Percentiles rank a stretch among this genome's conserved stretches.
These are phyloP conservation scores for Blumeria hordei DNA, from an alignment of 2,329 filamentous ascomycete species.

Conservation along the genomic window DNA sequence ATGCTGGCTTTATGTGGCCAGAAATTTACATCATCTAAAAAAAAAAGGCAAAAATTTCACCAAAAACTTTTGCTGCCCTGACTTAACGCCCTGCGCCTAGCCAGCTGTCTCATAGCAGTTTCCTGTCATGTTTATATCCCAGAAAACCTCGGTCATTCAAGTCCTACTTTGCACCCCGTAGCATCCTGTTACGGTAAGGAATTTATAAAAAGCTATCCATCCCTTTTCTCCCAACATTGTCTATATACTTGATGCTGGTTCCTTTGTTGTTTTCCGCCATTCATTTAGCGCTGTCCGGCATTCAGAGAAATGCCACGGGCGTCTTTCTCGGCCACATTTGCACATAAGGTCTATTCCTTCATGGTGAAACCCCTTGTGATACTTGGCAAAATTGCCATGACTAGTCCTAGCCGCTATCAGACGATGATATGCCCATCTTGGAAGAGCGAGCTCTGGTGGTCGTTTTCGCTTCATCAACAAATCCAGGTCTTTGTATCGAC, in stretches of 20 bases:
- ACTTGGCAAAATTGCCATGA: neutral
- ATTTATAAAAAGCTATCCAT: too few species aligned
- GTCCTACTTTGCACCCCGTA: too few species aligned
- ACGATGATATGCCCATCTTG: neutral
- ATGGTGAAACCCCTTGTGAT: neutral
- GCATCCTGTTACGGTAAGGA: too few species aligned
- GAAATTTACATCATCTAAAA: too few species aligned
- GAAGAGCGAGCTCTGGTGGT: neutral
- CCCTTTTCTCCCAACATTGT: neutral
- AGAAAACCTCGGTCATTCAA: too few species aligned
- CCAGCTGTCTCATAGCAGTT: too few species aligned
- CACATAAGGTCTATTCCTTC: neutral
- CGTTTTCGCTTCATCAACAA: neutral
- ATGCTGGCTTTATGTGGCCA: too few species aligned
- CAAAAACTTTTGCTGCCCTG: too few species aligned
- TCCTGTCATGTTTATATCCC: too few species aligned
- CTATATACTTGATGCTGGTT: neutral
- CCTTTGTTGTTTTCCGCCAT: neutral
- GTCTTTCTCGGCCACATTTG: neutral
- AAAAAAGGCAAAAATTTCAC: too few species aligned
- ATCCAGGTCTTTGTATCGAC: neutral
- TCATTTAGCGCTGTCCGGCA: neutral
- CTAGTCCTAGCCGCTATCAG: neutral
- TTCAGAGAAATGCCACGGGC: neutral
- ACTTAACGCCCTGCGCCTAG: too few species aligned